Evolutionary conservation across 2,329 filamentous ascomycete species (phyloP).

Genomic region (Lachnellula suecica): DNA sequence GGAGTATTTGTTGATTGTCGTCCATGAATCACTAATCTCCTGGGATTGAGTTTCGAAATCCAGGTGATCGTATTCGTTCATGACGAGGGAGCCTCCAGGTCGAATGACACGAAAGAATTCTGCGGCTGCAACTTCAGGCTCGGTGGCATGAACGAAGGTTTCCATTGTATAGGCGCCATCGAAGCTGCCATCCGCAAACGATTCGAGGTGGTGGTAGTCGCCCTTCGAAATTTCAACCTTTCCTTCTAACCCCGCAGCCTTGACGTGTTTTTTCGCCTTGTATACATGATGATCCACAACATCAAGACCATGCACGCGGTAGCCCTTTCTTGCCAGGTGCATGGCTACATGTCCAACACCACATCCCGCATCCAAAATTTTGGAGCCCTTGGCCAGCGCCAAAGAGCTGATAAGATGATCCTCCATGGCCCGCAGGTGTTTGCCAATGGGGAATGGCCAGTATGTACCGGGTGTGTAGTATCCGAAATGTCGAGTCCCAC

Average conservation of each 20-base stretch:
- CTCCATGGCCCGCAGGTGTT: constrained; percentile 48
- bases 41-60: constrained; percentile 27
- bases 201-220: constrained; percentile 52
- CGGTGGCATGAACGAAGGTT: constrained; percentile 52
- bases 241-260: constrained; percentile 33
- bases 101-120: constrained; percentile 48
- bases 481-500: constrained; percentile 50
- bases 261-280: constrained; percentile 43
- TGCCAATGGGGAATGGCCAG: constrained; percentile 47
- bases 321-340: constrained; percentile 42
- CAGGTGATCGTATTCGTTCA: constrained; percentile 49
- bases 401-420: constrained; percentile 42
- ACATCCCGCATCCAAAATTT: constrained; percentile 52
- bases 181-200: constrained; percentile 37
- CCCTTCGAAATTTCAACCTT: constrained; percentile 39
- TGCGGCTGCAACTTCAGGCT: constrained; percentile 41
- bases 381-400: constrained; percentile 37
- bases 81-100: constrained; percentile 45
- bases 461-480: constrained; percentile 45
- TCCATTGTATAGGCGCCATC: constrained; percentile 58
- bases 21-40: constrained; percentile 33
- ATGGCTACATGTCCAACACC: constrained; percentile 50
- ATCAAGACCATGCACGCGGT: constrained; percentile 47
- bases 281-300: constrained; percentile 46
- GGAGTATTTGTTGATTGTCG: constrained; percentile 40